These are phyloP conservation scores for Vitis hybrid DNA, from an alignment of 177 flowering plant species.

Conservation along the genomic window DNA sequence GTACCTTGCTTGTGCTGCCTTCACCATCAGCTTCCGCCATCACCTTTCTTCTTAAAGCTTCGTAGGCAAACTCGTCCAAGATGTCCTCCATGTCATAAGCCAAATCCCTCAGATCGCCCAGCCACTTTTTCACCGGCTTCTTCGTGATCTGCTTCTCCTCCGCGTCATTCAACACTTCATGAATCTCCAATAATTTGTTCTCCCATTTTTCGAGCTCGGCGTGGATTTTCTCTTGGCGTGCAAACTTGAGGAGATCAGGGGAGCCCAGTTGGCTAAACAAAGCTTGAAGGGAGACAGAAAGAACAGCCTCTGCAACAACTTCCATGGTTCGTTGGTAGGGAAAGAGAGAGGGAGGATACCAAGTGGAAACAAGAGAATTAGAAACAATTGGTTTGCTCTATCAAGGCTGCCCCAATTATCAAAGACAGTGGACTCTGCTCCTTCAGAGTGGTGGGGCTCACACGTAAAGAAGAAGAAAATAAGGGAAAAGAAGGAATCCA, in stretches of 20 bases:
- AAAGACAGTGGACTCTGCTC: too few species aligned
- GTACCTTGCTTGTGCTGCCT: too few species aligned
- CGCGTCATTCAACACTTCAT: slow-evolving; percentile 14
- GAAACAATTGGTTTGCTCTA: too few species aligned
- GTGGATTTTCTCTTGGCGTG: not conserved
- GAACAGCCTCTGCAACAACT: not conserved
- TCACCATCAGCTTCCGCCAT: not conserved
- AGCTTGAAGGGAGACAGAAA: not conserved
- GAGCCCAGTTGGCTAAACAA: too few species aligned
- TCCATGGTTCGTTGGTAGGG: not conserved
- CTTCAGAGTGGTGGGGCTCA: too few species aligned
- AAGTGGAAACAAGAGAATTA: too few species aligned
- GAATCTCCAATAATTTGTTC: not conserved
- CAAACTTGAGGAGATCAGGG: not conserved
- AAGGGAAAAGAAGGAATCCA: too few species aligned
- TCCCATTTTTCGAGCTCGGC: slow-evolving; percentile 2
- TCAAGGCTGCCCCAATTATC: too few species aligned
- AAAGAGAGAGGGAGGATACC: too few species aligned
- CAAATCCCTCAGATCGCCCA: slow-evolving; percentile 6
- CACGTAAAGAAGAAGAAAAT: too few species aligned
- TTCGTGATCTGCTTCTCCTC: slow-evolving; percentile 14
- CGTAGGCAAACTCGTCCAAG: not conserved
- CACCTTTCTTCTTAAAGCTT: not conserved
- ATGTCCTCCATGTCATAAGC: slow-evolving; percentile 3
- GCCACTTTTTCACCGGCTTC: slow-evolving; percentile 11